Evolutionary conservation across 2,329 filamentous ascomycete species (phyloP), one percentile per base, ranked within the genome.

Genomic region (Colletotrichum lupini): DNA sequence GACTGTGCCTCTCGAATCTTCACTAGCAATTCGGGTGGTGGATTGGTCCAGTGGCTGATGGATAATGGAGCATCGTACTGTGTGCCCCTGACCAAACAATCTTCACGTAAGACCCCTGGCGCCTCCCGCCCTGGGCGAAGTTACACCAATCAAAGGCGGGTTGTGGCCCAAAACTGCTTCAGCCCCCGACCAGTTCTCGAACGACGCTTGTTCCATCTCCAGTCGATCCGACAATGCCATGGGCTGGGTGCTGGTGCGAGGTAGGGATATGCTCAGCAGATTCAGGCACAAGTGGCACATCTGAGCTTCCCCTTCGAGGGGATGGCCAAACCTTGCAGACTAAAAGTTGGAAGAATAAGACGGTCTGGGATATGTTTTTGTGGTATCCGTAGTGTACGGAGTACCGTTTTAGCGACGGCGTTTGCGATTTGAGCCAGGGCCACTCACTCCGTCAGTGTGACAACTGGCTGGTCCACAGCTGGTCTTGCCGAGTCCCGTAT

Each of bases 221-320:
- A 76, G 82, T 74, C 80, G 81, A 83, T 82, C 82, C 79, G 81
- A 83, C 82, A 82, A 78, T 76, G 72, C 75, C 76, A 76, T 76
- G 76, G 65, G 70, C 57, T 66, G 52, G 72, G 67, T 61, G n/a
- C 68, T n/a, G 58, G 28, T 8, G 24, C 53, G 53, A 62, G 35
- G 56, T 42, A 59, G 32, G 30, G 67, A 58, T 74, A 60, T 61
- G 56, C 42, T 46, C 52, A 60, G 49, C 32, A 66, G 37, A 32
- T 53, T 22, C 62, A 64, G 70, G 58, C 57, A 53, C 53, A 55
- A 37, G 32, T 53, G 32, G 30, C 52, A n/a, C 26, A 60, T 73
- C 69, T 66, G 42, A 49, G 42, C 42, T 52, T 62, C 37, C 22
- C 5, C 26, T 30, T 14, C 14, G 16, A 22, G 60, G 60, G n/a